These are phyloP conservation scores for Fallopia convolvulus DNA, from an alignment of 148 eudicot species.

Conservation along the genomic window DNA sequence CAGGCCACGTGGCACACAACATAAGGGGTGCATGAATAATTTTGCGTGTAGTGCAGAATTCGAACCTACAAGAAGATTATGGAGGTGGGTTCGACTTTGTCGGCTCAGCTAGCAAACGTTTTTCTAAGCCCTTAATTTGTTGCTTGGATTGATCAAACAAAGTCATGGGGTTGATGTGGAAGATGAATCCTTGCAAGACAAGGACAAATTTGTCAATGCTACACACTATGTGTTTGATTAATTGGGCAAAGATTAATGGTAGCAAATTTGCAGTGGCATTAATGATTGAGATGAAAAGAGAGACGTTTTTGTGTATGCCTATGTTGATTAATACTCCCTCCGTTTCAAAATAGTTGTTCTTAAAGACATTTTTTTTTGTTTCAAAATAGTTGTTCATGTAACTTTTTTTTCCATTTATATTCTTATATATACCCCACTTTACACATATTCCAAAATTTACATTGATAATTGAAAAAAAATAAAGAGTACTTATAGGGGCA, in stretches of 20 bases:
- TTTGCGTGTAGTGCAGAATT: too few species aligned
- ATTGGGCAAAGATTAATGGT: constrained; percentile 4
- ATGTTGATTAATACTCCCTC: background rate
- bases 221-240: background rate
- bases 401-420: too few species aligned
- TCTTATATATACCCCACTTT: too few species aligned
- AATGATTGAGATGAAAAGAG: background rate
- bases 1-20: background rate
- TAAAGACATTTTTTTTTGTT: too few species aligned
- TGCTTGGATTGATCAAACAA: constrained; percentile 1
- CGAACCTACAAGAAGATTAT: background rate
- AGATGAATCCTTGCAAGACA: background rate
- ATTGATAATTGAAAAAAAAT: too few species aligned
- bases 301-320: background rate
- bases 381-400: too few species aligned
- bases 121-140: background rate
- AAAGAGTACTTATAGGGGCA: too few species aligned
- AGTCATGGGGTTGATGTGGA: background rate
- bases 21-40: background rate
- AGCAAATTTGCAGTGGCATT: constrained; percentile 4
- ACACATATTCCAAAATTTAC: too few species aligned
- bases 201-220: background rate
- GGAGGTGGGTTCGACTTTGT: background rate
- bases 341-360: too few species aligned
- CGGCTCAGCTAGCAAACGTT: background rate